Evolutionary conservation across 495 filamentous ascomycete genomes (phyloP), one percentile per base, ranked within the genome.

Genomic region (Penicillium cinerascens): DNA sequence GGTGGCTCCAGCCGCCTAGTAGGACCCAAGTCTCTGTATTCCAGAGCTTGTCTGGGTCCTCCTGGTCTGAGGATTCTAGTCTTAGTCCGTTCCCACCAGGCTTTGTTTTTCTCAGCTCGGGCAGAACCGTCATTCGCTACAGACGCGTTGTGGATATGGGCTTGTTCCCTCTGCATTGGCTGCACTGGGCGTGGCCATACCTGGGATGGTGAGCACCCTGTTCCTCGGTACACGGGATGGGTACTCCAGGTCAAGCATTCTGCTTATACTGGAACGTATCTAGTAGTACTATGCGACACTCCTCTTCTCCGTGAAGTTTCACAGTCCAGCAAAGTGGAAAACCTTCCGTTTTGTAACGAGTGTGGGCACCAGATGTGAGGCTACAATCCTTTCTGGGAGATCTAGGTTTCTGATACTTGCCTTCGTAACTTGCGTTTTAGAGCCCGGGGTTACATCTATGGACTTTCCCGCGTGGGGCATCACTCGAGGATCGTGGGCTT

Each of bases 41-140:
- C 46, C 8, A n/a, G 42, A 50, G 52, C 52, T 54, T 54, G 40
- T 54, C 49, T 44, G 49, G 54, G 39, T 47, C 56, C 42, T 47
- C 56, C 42, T 51, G 38, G 42, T 44, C 27, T 49, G 25, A 40
- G 42, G 47, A 44, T 44, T 55, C 42, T 49, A 44, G 41, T 49
- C 45, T 23, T 18, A 11, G 5, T 37, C 41, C 25, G 43, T 56
- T 56, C 16, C 48, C 53, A 47, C 53, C 16, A 6, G 42, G 21
- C 22, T 25, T 48, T n/a, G n/a, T n/a, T 36, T 40, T 50, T 57
- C 27, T 54, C 51, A 51, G 47, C 59, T 54, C 53, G 54, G 50
- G 40, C 46, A 53, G 46, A 52, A 57, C 51, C 51, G 51, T 47
- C 10, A 65, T 65, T 62, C 39, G 61, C 58, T 58, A 64, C 61